A percentile compares a stretch with the other conserved stretches of the same genome.
Conservation (phyloP, 2,329 filamentous ascomycete species). For the Calonectria montana region DNA sequence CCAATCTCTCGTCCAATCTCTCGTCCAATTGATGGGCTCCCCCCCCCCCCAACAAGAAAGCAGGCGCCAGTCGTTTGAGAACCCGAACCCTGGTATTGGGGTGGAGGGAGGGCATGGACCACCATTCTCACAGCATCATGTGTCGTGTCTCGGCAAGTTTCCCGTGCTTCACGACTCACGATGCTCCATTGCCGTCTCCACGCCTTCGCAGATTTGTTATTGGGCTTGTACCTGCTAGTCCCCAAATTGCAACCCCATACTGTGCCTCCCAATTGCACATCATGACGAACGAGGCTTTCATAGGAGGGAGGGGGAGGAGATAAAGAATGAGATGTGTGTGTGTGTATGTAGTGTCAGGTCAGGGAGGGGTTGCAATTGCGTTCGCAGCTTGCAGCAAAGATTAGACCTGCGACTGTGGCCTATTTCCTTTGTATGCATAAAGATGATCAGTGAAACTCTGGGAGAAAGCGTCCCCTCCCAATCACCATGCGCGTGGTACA, state of each 20-base stretch:
- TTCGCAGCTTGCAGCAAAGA: background rate
- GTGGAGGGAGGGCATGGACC: constrained; percentile 1
- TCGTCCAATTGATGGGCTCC: constrained; percentile 11
- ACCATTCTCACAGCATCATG: constrained; percentile 33
- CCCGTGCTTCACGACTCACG: constrained; percentile 25
- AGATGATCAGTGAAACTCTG: constrained; percentile 17
- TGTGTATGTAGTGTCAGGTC: background rate
- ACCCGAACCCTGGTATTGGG: background rate
- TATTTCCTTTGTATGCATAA: background rate
- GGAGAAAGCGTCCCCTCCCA: background rate
- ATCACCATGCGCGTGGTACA: background rate
- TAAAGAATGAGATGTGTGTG: background rate
- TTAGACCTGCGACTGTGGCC: background rate
- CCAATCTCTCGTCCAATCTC: constrained; percentile 33
- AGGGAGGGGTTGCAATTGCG: constrained; percentile 1
- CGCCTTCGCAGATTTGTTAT: background rate
- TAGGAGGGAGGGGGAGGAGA: background rate
- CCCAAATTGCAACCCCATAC: constrained; percentile 9
- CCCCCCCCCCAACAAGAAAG: constrained; percentile 17
- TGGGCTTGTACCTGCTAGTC: background rate
- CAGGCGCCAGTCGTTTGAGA: constrained; percentile 10
- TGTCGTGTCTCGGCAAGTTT: constrained; percentile 30
- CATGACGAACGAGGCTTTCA: constrained; percentile 16
- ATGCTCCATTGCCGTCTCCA: constrained; percentile 7
- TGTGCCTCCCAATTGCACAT: background rate